Evolutionary conservation across 768 basidiomycete genomes (phyloP).

Genomic region (Hericium erinaceus): DNA sequence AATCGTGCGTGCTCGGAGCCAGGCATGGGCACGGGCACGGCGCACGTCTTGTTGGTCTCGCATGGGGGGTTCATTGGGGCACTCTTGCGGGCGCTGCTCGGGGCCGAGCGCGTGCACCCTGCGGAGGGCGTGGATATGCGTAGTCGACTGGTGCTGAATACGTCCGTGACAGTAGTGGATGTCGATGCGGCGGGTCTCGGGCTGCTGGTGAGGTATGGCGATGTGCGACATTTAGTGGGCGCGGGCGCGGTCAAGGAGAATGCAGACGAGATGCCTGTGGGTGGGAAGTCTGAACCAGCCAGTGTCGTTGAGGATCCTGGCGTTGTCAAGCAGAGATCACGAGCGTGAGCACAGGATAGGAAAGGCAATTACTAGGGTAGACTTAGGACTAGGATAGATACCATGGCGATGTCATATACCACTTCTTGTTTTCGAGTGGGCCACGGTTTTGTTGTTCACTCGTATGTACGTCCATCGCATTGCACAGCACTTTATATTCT

Average conservation of each 20-base stretch:
- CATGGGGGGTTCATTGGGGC: conserved; percentile 58
- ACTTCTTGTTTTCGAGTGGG: no score
- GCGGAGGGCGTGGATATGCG: conserved; percentile 22
- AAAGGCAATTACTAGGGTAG: no score
- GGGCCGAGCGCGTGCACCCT: conserved; percentile 28
- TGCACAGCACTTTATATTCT: no score
- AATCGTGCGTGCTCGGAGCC: conserved; percentile 14
- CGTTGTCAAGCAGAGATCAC: no score
- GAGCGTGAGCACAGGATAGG: no score
- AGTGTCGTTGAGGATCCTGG: not conserved
- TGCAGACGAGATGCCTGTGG: conserved; percentile 29
- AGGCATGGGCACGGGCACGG: conserved; percentile 1
- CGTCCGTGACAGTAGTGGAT: conserved; percentile 53
- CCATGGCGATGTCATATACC: no score
- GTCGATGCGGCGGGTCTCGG: conserved; percentile 31
- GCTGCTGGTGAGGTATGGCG: conserved; percentile 42
- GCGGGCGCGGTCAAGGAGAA: conserved; percentile 34
- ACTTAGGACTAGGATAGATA: no score
- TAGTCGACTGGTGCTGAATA: conserved; percentile 32
- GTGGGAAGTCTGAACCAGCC: not conserved
- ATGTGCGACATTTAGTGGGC: conserved; percentile 41
- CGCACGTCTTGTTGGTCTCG: conserved; percentile 43
- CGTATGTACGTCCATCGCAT: no score
- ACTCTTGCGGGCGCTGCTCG: conserved; percentile 40
- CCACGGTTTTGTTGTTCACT: no score